These are phyloP conservation scores for Silene latifolia DNA, from an alignment of 148 eudicot species.

Conservation along the genomic window DNA sequence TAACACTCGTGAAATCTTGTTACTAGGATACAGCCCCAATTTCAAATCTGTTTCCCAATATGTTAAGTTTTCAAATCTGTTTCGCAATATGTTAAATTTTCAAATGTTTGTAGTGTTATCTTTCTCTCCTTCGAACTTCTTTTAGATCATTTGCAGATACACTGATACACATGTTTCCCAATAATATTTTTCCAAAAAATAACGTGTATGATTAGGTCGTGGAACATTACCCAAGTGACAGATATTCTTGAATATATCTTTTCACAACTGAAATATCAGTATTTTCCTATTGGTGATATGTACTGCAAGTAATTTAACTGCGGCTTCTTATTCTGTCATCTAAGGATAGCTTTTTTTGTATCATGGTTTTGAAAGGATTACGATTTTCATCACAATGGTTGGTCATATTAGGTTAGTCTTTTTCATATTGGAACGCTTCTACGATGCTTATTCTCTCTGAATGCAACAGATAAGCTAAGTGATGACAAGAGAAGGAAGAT, in stretches of 20 bases:
- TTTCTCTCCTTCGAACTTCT: not conserved
- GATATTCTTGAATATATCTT: no score
- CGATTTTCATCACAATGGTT: not conserved
- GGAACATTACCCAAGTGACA: no score
- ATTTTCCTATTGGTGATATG: not conserved
- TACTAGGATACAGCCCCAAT: not conserved
- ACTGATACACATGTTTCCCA: not conserved
- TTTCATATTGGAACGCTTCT: not conserved
- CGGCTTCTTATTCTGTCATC: no score
- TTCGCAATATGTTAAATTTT: not conserved
- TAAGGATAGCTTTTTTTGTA: not conserved
- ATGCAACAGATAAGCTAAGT: slow-evolving; percentile 29
- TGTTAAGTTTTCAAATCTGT: not conserved
- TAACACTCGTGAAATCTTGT: no score
- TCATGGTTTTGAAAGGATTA: not conserved
- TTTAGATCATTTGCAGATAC: not conserved
- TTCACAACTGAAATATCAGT: no score
- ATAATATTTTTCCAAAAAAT: no score
- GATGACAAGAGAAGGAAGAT: slow-evolving; percentile 38
- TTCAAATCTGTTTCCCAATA: not conserved
- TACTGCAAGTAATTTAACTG: no score
- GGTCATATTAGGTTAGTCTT: not conserved
- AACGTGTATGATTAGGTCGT: no score
- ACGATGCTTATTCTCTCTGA: not conserved
- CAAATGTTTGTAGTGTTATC: not conserved